Conservation (phyloP, 2,329 filamentous ascomycete species). For the Epichloe sylvatica region DNA sequence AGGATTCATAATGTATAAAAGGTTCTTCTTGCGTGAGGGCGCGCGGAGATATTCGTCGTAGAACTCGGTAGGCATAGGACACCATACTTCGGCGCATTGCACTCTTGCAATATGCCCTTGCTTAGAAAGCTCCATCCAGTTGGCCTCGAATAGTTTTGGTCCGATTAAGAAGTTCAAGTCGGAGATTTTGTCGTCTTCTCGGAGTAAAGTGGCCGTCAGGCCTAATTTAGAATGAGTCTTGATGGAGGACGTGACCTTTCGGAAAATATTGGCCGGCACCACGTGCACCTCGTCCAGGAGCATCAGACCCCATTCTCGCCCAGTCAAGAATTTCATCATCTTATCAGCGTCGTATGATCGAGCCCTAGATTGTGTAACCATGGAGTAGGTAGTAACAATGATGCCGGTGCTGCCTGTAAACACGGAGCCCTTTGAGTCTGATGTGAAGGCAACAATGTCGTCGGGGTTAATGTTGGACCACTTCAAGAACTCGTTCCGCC, state of each 20-base stretch:
- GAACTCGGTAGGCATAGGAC: constrained; percentile 96
- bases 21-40: constrained; percentile 33
- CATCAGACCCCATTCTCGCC: constrained; percentile 93
- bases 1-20: constrained; percentile 92
- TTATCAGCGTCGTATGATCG: constrained; percentile 87
- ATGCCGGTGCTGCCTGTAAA: constrained; percentile 87
- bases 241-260: constrained; percentile 83
- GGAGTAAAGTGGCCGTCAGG: constrained; percentile 79
- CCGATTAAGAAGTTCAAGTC: constrained; percentile 96
- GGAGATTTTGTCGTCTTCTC: constrained; percentile 97
- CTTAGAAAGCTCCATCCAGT: constrained; percentile 97
- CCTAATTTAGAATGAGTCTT: constrained; percentile 93
- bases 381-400: constrained; percentile 94
- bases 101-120: constrained; percentile 95
- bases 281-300: constrained; percentile 96
- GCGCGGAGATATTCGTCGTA: constrained; percentile 83
- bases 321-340: constrained; percentile 89
- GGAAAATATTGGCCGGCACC: constrained; percentile 90
- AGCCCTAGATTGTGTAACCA: constrained; percentile 87
- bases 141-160: constrained; percentile 93
- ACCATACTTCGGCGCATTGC: constrained; percentile 98
- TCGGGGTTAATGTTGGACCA: constrained; percentile 94
- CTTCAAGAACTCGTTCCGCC: constrained; percentile 90
- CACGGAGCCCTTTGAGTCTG: constrained; percentile 65
- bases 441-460: constrained; percentile 89